Conservation (phyloP, 495 filamentous ascomycete genomes). For the Penicillium paxilli region DNA sequence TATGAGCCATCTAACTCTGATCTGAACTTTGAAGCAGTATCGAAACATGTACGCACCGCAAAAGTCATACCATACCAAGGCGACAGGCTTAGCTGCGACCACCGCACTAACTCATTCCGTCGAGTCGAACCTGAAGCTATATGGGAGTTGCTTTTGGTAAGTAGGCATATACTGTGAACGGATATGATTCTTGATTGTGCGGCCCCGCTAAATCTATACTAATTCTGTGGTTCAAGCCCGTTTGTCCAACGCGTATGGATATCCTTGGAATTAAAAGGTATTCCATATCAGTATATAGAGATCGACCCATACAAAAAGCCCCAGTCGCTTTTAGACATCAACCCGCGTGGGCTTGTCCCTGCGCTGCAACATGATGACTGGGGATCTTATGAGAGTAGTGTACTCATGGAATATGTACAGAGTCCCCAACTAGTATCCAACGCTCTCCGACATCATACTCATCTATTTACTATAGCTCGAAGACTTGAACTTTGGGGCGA, state of each 20-base stretch:
- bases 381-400: slow-evolving; percentile 84
- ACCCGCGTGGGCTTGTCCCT: slow-evolving; percentile 86
- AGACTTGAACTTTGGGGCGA: slow-evolving; percentile 62
- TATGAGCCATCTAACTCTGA: too few species aligned
- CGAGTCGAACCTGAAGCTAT: slow-evolving; percentile 76
- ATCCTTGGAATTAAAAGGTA: slow-evolving; percentile 80
- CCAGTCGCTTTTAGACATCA: slow-evolving; percentile 74
- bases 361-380: slow-evolving; percentile 81
- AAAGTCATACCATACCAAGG: slow-evolving; percentile 81
- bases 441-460: slow-evolving; percentile 3
- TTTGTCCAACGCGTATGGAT: slow-evolving; percentile 98
- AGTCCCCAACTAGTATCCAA: slow-evolving; percentile 2
- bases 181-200: background rate
- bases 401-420: slow-evolving; percentile 85
- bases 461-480: slow-evolving; percentile 59
- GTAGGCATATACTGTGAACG: slow-evolving; percentile 21
- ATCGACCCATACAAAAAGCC: slow-evolving; percentile 87
- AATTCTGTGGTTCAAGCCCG: slow-evolving; percentile 39
- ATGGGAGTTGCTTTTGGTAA: slow-evolving; percentile 90
- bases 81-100: slow-evolving; percentile 70
- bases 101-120: slow-evolving; percentile 74
- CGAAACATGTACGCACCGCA: slow-evolving; percentile 53
- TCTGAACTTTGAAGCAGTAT: slow-evolving; percentile 10
- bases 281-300: slow-evolving; percentile 90
- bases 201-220: slow-evolving; percentile 20